A percentile compares a stretch with the other conserved stretches of the same genome.
Evolutionary conservation across 352 stramenopile genomes (phyloP).

Genomic region (Phytophthora pisi): DNA sequence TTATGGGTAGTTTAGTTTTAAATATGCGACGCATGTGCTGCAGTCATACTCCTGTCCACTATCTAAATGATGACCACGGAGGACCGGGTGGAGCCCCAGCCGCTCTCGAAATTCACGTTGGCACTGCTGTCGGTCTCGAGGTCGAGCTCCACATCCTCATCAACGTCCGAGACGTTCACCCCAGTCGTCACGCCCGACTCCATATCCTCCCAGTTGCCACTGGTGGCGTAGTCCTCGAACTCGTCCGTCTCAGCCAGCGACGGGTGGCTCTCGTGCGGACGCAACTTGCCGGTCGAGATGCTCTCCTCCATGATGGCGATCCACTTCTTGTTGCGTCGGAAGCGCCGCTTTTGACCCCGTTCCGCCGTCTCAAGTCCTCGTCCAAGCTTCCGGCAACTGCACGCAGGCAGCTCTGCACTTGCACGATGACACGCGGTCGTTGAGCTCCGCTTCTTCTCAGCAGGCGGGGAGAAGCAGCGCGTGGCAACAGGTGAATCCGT

Average conservation of each 20-base stretch:
- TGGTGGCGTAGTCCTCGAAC: slow-evolving; percentile 35
- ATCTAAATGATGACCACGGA: slow-evolving; percentile 39
- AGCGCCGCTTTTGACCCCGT: slow-evolving; percentile 39
- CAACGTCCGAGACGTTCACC: slow-evolving; percentile 19
- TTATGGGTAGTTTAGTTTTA: slow-evolving; percentile 10
- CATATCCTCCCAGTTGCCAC: slow-evolving; percentile 37
- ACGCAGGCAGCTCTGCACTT: slow-evolving; percentile 29
- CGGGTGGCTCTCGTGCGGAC: slow-evolving; percentile 28
- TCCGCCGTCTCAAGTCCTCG: slow-evolving; percentile 37
- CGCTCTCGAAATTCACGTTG: slow-evolving; percentile 28
- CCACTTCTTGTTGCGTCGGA: slow-evolving; percentile 60
- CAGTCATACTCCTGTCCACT: slow-evolving; percentile 1
- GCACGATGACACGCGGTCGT: slow-evolving; percentile 29
- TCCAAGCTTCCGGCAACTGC: slow-evolving; percentile 54
- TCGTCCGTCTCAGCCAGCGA: slow-evolving; percentile 38
- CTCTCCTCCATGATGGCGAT: slow-evolving; percentile 48
- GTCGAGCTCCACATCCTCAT: slow-evolving; percentile 32
- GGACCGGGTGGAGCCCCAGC: slow-evolving; percentile 16
- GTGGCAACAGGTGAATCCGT: slow-evolving; percentile 31
- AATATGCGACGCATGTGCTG: slow-evolving; percentile 22
- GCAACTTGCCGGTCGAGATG: slow-evolving; percentile 44
- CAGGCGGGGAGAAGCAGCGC: slow-evolving; percentile 35
- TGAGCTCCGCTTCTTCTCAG: slow-evolving; percentile 35
- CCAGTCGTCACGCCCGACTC: slow-evolving; percentile 18
- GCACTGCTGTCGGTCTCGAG: slow-evolving; percentile 7